These are phyloP conservation scores for Stereocaulon alpinum DNA, from an alignment of 495 filamentous ascomycete species.

Conservation along the genomic window DNA sequence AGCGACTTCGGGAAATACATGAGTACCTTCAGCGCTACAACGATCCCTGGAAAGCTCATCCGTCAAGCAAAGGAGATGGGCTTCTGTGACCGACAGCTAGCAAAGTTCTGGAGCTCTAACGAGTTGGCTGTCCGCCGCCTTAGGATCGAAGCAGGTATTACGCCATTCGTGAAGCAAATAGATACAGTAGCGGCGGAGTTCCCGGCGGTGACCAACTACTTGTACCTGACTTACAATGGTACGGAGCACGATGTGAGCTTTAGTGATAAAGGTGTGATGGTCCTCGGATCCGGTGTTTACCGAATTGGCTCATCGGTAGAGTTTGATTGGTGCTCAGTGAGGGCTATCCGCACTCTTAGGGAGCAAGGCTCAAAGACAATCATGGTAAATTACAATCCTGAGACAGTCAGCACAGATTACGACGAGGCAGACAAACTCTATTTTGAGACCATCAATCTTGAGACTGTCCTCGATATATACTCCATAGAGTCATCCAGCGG, in stretches of 20 bases:
- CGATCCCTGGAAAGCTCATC: constrained; percentile 54
- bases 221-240: constrained; percentile 94
- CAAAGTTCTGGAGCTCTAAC: constrained; percentile 86
- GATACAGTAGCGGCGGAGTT: constrained; percentile 98
- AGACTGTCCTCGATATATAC: constrained; percentile 93
- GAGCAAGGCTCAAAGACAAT: constrained; percentile 86
- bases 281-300: constrained; percentile 94
- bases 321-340: constrained; percentile 99
- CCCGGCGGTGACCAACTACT: constrained; percentile 89
- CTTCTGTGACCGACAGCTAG: constrained; percentile 87
- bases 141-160: constrained; percentile 74
- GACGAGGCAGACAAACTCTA: constrained; percentile 93
- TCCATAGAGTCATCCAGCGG: constrained; percentile 77
- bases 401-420: constrained; percentile 92
- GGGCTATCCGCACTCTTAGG: constrained; percentile 85
- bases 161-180: constrained; percentile 90
- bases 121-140: constrained; percentile 76
- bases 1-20: constrained; percentile 79
- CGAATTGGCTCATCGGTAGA: constrained; percentile 96
- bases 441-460: constrained; percentile 94
- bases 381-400: constrained; percentile 97
- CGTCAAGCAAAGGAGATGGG: constrained; percentile 83
- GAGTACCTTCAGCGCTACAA: constrained; percentile 52
- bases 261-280: constrained; percentile 86
- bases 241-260: constrained; percentile 77